These are phyloP conservation scores for Cylindrotheca closterium DNA, from an alignment of 108 stramenopile genomes.

Conservation along the genomic window DNA sequence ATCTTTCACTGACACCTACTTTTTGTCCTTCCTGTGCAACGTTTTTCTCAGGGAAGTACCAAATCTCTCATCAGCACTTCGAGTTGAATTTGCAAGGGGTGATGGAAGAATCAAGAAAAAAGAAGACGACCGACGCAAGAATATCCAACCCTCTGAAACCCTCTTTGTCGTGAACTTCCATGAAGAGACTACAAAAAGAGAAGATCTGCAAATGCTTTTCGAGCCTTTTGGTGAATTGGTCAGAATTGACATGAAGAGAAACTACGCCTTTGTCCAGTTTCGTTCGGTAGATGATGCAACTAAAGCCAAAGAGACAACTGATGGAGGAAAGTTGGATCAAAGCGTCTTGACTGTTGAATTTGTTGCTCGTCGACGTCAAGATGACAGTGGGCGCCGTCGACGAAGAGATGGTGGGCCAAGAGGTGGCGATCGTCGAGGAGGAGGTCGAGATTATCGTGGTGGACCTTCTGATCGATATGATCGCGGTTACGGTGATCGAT, in stretches of 20 bases:
- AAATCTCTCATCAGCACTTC: conserved; percentile 70
- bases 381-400: conserved; percentile 23
- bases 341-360: conserved; percentile 85
- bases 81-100: conserved; percentile 86
- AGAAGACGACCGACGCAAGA: conserved; percentile 89
- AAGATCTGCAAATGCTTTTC: conserved; percentile 83
- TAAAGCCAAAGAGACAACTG: conserved; percentile 75
- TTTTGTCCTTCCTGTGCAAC: background rate
- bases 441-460: conserved; percentile 36
- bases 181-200: conserved; percentile 83
- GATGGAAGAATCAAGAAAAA: conserved; percentile 88
- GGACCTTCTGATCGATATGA: conserved; percentile 11
- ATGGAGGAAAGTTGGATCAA: conserved; percentile 86
- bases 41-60: conserved; percentile 59
- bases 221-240: conserved; percentile 74
- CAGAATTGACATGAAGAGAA: conserved; percentile 90
- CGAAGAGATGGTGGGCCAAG: conserved; percentile 37
- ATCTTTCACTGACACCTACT: background rate
- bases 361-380: conserved; percentile 63
- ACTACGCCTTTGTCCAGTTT: conserved; percentile 91
- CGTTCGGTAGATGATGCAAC: conserved; percentile 73
- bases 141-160: conserved; percentile 66
- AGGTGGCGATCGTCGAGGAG: conserved; percentile 35
- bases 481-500: conserved; percentile 14
- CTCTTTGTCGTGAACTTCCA: conserved; percentile 74